A percentile compares a stretch with the other conserved stretches of the same genome.
Conservation (phyloP, 495 filamentous ascomycete species). For the Chaetomium cochliodes region DNA sequence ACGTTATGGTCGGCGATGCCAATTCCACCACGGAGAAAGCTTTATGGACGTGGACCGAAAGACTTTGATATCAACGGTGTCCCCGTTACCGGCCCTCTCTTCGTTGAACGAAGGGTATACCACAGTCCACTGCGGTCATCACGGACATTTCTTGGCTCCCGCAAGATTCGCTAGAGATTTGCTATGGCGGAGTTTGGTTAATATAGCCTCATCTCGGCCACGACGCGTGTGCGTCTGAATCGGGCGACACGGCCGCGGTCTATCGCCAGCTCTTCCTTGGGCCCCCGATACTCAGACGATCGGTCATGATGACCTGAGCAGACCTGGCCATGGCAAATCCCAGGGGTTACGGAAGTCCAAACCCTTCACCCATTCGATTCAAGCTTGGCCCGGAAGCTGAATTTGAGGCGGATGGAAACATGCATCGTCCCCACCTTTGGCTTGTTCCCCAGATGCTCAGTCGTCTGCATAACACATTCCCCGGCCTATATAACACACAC, state of each 20-base stretch:
- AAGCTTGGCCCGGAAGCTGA: too few relatives aligned
- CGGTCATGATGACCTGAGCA: too few relatives aligned
- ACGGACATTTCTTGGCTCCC: background rate
- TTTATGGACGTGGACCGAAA: background rate
- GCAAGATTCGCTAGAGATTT: background rate
- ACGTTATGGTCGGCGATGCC: background rate
- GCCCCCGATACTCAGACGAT: too few relatives aligned
- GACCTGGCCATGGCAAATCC: too few relatives aligned
- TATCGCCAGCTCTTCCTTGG: background rate
- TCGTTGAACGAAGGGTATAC: background rate
- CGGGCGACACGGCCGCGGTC: background rate
- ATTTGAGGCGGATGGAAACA: too few relatives aligned
- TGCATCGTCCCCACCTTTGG: too few relatives aligned
- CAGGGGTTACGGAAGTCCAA: too few relatives aligned
- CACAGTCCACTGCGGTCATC: too few relatives aligned
- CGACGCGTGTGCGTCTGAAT: background rate
- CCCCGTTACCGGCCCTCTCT: background rate
- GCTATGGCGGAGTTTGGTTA: slow-evolving; percentile 8
- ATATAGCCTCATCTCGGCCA: slow-evolving; percentile 28
- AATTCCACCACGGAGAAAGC: background rate
- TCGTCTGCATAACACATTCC: too few relatives aligned
- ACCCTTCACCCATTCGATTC: too few relatives aligned
- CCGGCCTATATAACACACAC: too few relatives aligned
- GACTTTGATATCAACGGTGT: background rate
- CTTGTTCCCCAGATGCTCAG: too few relatives aligned